Evolutionary conservation across 106 monocot genomes (phyloP).

Genomic region (Apostasia shenzhenica): DNA sequence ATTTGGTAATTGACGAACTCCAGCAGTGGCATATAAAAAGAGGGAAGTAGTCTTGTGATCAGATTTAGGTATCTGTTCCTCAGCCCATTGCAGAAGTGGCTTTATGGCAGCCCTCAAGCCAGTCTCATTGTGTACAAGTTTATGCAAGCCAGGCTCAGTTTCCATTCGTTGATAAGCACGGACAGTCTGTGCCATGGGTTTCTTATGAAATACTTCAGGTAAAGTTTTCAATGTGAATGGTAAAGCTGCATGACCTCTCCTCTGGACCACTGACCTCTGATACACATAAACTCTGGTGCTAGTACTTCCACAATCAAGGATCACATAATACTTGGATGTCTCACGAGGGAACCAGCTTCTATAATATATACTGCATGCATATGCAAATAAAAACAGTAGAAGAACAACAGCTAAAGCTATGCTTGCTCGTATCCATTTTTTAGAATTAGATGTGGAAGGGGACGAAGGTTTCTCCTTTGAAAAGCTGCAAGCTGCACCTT

Average conservation of each 20-base stretch:
- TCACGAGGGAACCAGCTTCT: slow-evolving; percentile 30
- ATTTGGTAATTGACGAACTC: slow-evolving; percentile 75
- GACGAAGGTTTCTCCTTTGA: slow-evolving; percentile 72
- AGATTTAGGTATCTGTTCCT: slow-evolving; percentile 75
- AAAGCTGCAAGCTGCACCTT: slow-evolving; percentile 50
- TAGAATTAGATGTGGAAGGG: slow-evolving; percentile 28
- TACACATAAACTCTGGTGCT: slow-evolving; percentile 92
- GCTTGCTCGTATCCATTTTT: slow-evolving; percentile 32
- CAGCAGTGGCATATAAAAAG: slow-evolving; percentile 91
- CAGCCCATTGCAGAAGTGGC: slow-evolving; percentile 83
- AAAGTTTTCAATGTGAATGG: slow-evolving; percentile 70
- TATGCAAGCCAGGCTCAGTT: slow-evolving; percentile 91
- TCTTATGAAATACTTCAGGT: slow-evolving; percentile 44
- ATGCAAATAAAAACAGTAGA: slow-evolving; percentile 33
- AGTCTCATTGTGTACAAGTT: slow-evolving; percentile 69
- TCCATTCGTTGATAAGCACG: slow-evolving; percentile 98
- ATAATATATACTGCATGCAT: slow-evolving; percentile 35
- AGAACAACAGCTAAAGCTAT: slow-evolving; percentile 22
- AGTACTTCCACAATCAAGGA: slow-evolving; percentile 96
- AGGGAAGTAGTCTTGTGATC: slow-evolving; percentile 64
- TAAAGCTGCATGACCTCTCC: slow-evolving; percentile 20
- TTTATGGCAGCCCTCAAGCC: slow-evolving; percentile 67
- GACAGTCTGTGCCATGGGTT: slow-evolving; percentile 33
- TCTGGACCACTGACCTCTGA: slow-evolving; percentile 45
- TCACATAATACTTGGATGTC: slow-evolving; percentile 54